phyloP scores from a whole-genome alignment of 2,329 filamentous ascomycete species.

The Microascus cirrosus region DNA sequence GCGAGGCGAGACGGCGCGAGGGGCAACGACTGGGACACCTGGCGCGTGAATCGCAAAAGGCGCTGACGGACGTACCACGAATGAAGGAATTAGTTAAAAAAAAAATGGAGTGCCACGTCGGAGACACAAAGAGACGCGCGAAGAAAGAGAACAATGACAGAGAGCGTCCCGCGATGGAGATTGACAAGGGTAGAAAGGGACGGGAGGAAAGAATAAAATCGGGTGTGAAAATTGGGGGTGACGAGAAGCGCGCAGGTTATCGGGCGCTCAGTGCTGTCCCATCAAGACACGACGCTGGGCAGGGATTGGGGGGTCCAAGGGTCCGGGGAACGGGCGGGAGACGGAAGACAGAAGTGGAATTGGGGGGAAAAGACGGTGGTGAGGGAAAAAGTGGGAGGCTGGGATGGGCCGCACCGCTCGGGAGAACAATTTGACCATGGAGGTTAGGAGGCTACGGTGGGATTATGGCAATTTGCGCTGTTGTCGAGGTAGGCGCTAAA shows the following conservation, averaged over 20 bases:
- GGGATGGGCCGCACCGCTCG: background rate
- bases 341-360: slow-evolving; percentile 1
- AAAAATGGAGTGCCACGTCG: background rate
- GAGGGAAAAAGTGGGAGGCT: background rate
- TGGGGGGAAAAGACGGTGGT: background rate
- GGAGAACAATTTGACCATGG: background rate
- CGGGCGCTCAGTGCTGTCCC: background rate
- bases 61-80: background rate
- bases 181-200: background rate
- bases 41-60: slow-evolving; percentile 2
- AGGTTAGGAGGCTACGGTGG: background rate
- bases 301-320: background rate
- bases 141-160: background rate
- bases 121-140: background rate
- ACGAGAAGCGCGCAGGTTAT: background rate
- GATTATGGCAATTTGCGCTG: background rate
- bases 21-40: background rate
- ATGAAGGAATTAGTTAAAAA: background rate
- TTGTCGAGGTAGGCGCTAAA: background rate
- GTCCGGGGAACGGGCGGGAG: background rate
- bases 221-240: background rate
- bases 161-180: background rate
- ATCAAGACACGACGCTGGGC: background rate
- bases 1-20: background rate
- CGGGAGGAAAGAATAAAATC: background rate